These are phyloP conservation scores for Piromyces finnis DNA, from an alignment of 192 early-diverging fungal genomes.

Conservation along the genomic window DNA sequence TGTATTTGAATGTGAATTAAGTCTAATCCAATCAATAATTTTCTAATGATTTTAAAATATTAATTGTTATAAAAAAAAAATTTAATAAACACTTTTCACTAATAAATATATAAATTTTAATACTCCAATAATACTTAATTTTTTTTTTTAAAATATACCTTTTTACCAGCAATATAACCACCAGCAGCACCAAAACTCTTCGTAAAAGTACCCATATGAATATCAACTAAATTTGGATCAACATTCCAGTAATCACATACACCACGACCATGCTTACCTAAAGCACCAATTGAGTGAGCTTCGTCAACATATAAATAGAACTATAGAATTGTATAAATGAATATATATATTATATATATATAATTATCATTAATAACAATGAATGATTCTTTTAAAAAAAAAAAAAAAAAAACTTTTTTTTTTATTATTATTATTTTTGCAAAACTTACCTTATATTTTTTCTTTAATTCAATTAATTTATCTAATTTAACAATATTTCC, in stretches of 20 bases:
- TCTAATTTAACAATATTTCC: conserved; percentile 79
- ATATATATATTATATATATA: too few relatives aligned
- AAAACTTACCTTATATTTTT: conserved; percentile 58
- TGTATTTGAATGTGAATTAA: conserved; percentile 61
- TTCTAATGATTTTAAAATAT: neutral
- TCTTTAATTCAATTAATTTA: conserved; percentile 70
- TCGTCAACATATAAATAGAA: conserved; percentile 95
- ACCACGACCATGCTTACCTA: conserved; percentile 84
- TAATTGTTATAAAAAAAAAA: too few relatives aligned
- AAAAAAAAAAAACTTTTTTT: too few relatives aligned
- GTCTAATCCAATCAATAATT: conserved; percentile 55
- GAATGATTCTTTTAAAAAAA: too few relatives aligned
- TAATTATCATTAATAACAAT: too few relatives aligned
- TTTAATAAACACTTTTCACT: too few relatives aligned
- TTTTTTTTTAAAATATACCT: conserved; percentile 12
- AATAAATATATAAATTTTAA: too few relatives aligned
- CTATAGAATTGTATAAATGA: conserved; percentile 2
- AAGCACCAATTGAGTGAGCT: conserved; percentile 88
- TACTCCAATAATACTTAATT: too few relatives aligned
- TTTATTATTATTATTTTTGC: too few relatives aligned
- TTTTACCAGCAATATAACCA: conserved; percentile 73
- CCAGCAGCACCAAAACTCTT: conserved; percentile 96
- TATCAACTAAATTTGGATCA: conserved; percentile 74
- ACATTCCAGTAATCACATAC: conserved; percentile 92
- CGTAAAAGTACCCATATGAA: conserved; percentile 95